Percentiles rank a stretch among this genome's conserved stretches.
Conservation (phyloP, 208 protist genomes). For the Naegleria fowleri region DNA sequence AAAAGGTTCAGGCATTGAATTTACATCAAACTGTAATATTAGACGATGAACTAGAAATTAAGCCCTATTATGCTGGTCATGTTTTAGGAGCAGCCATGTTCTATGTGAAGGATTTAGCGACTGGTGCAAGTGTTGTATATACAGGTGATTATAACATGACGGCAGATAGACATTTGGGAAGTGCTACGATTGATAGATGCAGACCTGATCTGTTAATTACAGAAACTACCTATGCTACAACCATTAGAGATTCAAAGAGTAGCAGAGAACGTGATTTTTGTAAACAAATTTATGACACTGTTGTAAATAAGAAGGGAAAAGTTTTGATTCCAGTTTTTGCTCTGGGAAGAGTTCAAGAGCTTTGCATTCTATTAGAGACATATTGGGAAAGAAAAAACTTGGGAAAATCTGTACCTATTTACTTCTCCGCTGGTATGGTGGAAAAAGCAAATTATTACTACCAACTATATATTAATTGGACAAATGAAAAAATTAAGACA, state of each 20-base stretch:
- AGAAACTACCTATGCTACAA: slow-evolving; percentile 81
- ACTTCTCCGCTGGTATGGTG: slow-evolving; percentile 68
- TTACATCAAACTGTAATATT: slow-evolving; percentile 64
- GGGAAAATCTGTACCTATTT: slow-evolving; percentile 69
- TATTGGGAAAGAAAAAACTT: slow-evolving; percentile 79
- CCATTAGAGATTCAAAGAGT: slow-evolving; percentile 78
- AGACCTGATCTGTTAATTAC: slow-evolving; percentile 80
- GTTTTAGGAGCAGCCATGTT: slow-evolving; percentile 79
- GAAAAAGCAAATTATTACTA: slow-evolving; percentile 76
- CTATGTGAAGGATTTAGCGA: slow-evolving; percentile 41
- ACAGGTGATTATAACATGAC: slow-evolving; percentile 90
- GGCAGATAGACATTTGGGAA: slow-evolving; percentile 77
- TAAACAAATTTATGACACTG: slow-evolving; percentile 57
- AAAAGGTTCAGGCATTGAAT: slow-evolving; percentile 53
- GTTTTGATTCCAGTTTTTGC: slow-evolving; percentile 82
- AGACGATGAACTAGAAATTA: slow-evolving; percentile 62
- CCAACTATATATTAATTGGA: slow-evolving; percentile 81
- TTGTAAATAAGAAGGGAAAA: slow-evolving; percentile 58
- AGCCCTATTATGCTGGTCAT: slow-evolving; percentile 84
- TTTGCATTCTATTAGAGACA: slow-evolving; percentile 76
- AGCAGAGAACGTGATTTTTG: slow-evolving; percentile 74
- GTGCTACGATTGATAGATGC: slow-evolving; percentile 43
- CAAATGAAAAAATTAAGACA: slow-evolving; percentile 76
- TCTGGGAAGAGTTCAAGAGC: slow-evolving; percentile 73
- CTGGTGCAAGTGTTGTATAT: slow-evolving; percentile 64